Base-by-base conservation (phyloP, 495 filamentous ascomycete genomes). In the Chlorociboria aeruginascens region DNA sequence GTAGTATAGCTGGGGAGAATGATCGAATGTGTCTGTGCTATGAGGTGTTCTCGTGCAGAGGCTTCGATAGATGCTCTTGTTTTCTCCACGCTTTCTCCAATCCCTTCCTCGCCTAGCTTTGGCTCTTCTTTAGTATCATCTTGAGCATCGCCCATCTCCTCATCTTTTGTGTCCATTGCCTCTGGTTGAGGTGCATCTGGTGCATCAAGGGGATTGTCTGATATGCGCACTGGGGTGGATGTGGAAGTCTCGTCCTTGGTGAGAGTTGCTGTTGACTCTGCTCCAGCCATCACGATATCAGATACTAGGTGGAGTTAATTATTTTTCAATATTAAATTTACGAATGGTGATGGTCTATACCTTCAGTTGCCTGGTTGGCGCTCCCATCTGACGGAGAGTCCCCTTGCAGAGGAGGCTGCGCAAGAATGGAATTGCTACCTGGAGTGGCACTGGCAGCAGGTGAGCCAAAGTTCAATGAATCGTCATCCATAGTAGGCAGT, bases 1-100 rank as follows among this genome's bases (percentile, higher is more conserved):
- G 82, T 84, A 52, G 87, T 90, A 60, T 97, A 98, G 59, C 87
- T 95, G 12, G 92, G 92, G 4, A 98, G 78, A 48, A 98, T 88
- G 54, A 97, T 95, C 37, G 86, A 75, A 61, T 95, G 88, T 46
- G 86, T 92, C 65, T 97, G 92, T 14, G 83, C 79, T 45, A 93
- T 82, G 25, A 98, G 79, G 60, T 96, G 92, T 53, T 86, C 79
- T 35, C 90, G 83, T 38, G 92, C 92, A 6, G 86, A 80, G 34
- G 81, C 74, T 67, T 95, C 90, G 47, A 89, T 66, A 6, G 78
- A 79, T n/a, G 86, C 76, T 67, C 93, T 95, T 10, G 72, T 74
- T 57, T 65, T 63, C 8, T 63, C 54, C 16, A 49, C 59, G 37
- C 67, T 61, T 39, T 64, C 61, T 54, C 51, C 49, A 7, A 13